A percentile compares a stretch with the other conserved stretches of the same genome.
Conservation (phyloP, 192 early-diverging fungal species). For the Coemansia sp. region DNA sequence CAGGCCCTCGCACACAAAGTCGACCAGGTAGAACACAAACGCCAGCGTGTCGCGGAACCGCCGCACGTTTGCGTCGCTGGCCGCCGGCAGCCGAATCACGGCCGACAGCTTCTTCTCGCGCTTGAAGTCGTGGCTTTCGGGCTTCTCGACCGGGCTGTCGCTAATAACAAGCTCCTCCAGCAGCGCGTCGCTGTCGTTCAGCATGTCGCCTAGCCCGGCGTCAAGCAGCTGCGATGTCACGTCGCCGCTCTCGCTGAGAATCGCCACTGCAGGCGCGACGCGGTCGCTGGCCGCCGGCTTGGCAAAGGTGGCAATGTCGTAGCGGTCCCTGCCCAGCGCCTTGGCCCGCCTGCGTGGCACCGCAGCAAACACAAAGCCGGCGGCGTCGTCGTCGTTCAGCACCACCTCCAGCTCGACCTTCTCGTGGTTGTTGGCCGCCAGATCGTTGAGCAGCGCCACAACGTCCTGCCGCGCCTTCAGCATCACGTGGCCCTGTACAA, state of each 20-base stretch:
- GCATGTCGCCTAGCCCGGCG: conserved; percentile 52
- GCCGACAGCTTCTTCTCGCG: conserved; percentile 55
- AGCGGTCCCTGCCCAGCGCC: conserved; percentile 63
- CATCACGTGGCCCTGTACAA: conserved; percentile 65
- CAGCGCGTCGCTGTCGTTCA: conserved; percentile 34
- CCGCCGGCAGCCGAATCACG: conserved; percentile 38
- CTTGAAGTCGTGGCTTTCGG: conserved; percentile 53
- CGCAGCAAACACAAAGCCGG: conserved; percentile 70
- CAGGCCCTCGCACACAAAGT: conserved; percentile 37
- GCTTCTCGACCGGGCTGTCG: conserved; percentile 62
- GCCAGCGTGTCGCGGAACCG: conserved; percentile 38
- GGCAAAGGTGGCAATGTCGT: conserved; percentile 59
- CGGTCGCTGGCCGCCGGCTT: conserved; percentile 15
- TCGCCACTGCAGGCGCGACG: conserved; percentile 42
- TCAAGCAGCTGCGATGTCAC: conserved; percentile 56
- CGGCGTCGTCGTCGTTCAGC: conserved; percentile 44
- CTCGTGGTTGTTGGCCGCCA: conserved; percentile 39
- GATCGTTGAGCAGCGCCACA: conserved; percentile 47
- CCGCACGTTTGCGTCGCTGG: conserved; percentile 17
- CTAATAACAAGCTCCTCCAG: conserved; percentile 64
- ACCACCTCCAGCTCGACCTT: conserved; percentile 49
- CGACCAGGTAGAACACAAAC: conserved; percentile 50
- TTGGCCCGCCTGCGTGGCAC: conserved; percentile 58
- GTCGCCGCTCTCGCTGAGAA: conserved; percentile 63
- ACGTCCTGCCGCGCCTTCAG: conserved; percentile 49